phyloP scores from a whole-genome alignment of 345 rosid genomes.

The Populus euphratica region DNA sequence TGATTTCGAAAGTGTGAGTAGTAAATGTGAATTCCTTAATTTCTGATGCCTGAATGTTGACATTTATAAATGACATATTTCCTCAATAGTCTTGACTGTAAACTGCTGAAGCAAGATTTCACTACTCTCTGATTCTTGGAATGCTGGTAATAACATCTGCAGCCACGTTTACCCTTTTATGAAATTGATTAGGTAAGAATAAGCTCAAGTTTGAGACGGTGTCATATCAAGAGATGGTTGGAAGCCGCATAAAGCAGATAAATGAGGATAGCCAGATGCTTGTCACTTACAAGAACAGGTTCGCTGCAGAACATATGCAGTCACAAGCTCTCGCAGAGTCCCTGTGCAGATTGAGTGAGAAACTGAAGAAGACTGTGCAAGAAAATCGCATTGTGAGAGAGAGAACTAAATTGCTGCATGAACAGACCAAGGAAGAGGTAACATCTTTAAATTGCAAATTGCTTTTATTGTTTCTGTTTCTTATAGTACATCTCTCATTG shows the following conservation, averaged over 20 bases:
- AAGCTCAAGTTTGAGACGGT: slow-evolving; percentile 18
- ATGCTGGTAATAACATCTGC: not conserved
- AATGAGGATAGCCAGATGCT: slow-evolving; percentile 3
- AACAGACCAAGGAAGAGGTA: slow-evolving; percentile 18
- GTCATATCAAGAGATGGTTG: slow-evolving; percentile 15
- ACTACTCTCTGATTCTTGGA: too few relatives aligned
- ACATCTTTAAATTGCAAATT: not conserved
- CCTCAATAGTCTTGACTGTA: too few relatives aligned
- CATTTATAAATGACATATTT: too few relatives aligned
- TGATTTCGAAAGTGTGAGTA: too few relatives aligned
- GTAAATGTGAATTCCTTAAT: too few relatives aligned
- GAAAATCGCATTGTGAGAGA: not conserved
- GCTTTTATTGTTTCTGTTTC: not conserved
- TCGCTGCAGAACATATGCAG: not conserved
- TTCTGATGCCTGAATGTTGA: too few relatives aligned
- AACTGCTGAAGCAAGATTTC: too few relatives aligned
- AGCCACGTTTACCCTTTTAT: not conserved
- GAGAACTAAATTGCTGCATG: not conserved
- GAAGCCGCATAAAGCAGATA: not conserved
- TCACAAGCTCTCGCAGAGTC: not conserved
- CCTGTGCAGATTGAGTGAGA: not conserved
- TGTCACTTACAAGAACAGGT: not conserved
- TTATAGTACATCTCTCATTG: not conserved
- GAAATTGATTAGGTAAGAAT: slow-evolving; percentile 11
- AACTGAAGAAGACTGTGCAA: not conserved